Conservation (phyloP, 202 grass and related monocot species). For the Schoenoplectus tabernaemontani region DNA sequence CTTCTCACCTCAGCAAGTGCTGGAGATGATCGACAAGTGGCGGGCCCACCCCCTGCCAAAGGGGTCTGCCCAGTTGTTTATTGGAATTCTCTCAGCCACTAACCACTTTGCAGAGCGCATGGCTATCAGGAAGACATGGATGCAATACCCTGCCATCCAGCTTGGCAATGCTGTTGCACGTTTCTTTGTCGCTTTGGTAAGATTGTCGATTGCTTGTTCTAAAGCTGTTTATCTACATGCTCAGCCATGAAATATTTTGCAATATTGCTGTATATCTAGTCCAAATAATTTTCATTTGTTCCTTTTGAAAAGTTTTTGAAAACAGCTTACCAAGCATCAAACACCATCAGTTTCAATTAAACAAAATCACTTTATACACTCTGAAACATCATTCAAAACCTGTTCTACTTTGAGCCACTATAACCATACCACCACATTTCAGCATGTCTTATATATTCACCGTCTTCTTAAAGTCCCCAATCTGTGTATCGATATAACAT, state of each 20-base stretch:
- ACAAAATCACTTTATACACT: background rate
- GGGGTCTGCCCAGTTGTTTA: slow-evolving; percentile 53
- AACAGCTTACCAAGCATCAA: background rate
- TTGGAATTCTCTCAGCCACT: slow-evolving; percentile 75
- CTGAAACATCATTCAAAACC: background rate
- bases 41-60: slow-evolving; percentile 42
- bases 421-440: background rate
- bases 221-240: background rate
- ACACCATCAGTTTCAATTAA: background rate
- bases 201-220: slow-evolving; percentile 17
- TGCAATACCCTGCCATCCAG: slow-evolving; percentile 71
- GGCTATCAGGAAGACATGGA: slow-evolving; percentile 88
- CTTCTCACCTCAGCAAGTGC: slow-evolving; percentile 60
- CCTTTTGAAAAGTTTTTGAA: background rate
- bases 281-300: background rate
- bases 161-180: slow-evolving; percentile 61
- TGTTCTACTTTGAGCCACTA: background rate
- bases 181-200: slow-evolving; percentile 93
- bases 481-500: background rate
- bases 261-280: background rate
- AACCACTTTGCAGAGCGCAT: slow-evolving; percentile 95
- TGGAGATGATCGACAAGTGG: slow-evolving; percentile 86
- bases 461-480: background rate
- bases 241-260: background rate
- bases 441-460: background rate